Percentiles rank a stretch among this genome's conserved stretches.
phyloP scores from a whole-genome alignment of 345 rosid genomes.

The Conringia planisiliqua region DNA sequence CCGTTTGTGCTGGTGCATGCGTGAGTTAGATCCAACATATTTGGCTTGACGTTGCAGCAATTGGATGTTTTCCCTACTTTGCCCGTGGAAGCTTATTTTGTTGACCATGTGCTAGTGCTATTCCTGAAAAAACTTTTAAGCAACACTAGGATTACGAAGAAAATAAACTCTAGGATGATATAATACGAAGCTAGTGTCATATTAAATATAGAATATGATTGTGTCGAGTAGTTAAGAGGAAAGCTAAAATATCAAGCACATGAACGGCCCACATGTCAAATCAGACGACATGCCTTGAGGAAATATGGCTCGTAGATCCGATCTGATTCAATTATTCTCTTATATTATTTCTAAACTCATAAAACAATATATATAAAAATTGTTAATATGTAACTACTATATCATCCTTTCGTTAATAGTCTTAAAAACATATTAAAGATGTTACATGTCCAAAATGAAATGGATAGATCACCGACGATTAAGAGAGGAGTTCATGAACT shows the following conservation, averaged over 20 bases:
- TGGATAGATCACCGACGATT: constrained; percentile 43
- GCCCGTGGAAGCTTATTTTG: no score
- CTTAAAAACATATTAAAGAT: background rate
- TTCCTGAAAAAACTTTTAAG: no score
- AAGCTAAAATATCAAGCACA: constrained; percentile 28
- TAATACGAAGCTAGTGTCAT: constrained; percentile 2
- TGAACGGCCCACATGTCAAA: constrained; percentile 39
- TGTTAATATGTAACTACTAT: background rate
- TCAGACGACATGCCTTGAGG: constrained; percentile 26
- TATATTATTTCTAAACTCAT: background rate
- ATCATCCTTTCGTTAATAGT: constrained; percentile 11
- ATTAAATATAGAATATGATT: constrained; percentile 28
- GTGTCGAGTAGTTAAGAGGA: constrained; percentile 26
- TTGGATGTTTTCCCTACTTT: no score
- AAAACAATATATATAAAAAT: background rate
- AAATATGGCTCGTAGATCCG: constrained; percentile 34
- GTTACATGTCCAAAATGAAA: constrained; percentile 5
- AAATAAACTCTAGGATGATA: background rate
- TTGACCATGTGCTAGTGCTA: no score
- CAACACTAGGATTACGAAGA: background rate
- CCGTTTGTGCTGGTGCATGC: no score
- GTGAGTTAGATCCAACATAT: no score
- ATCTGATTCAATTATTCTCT: constrained; percentile 30
- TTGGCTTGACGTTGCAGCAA: no score
- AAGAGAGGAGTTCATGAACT: constrained; percentile 13